phyloP scores from a whole-genome alignment of 768 basidiomycete genomes.

The Tulasnella sp. region DNA sequence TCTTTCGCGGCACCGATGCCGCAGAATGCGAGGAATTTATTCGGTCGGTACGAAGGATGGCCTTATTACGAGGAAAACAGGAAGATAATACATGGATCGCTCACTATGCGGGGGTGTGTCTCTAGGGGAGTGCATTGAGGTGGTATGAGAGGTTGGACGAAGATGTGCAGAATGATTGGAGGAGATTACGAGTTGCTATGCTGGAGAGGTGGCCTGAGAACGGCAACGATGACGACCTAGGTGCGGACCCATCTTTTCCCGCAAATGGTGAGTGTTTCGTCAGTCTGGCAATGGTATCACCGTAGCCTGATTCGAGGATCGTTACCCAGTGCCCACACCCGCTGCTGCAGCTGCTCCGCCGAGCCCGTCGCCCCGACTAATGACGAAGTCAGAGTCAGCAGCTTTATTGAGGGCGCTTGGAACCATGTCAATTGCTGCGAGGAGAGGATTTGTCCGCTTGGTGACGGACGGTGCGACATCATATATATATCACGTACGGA shows the following conservation, averaged over 20 bases:
- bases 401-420: neutral
- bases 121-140: neutral
- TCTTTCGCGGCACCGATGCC: conserved; percentile 1
- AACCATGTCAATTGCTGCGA: neutral
- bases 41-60: neutral
- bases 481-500: neutral
- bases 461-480: neutral
- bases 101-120: neutral
- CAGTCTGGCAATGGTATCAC: neutral
- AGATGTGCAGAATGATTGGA: neutral
- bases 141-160: conserved; percentile 5
- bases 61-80: neutral
- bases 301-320: neutral
- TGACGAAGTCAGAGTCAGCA: neutral
- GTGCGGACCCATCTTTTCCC: neutral
- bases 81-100: conserved; percentile 8
- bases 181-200: neutral
- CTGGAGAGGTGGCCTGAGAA: conserved; percentile 8
- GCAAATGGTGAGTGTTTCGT: neutral
- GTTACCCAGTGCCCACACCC: neutral
- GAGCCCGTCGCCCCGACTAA: neutral
- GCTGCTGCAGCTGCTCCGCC: neutral
- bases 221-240: neutral
- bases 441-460: neutral
- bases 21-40: conserved; percentile 10